Percentiles rank a stretch among this genome's conserved stretches.
These are phyloP conservation scores for Rhizopogon vinicolor DNA, from an alignment of 768 basidiomycete species.

Conservation along the genomic window DNA sequence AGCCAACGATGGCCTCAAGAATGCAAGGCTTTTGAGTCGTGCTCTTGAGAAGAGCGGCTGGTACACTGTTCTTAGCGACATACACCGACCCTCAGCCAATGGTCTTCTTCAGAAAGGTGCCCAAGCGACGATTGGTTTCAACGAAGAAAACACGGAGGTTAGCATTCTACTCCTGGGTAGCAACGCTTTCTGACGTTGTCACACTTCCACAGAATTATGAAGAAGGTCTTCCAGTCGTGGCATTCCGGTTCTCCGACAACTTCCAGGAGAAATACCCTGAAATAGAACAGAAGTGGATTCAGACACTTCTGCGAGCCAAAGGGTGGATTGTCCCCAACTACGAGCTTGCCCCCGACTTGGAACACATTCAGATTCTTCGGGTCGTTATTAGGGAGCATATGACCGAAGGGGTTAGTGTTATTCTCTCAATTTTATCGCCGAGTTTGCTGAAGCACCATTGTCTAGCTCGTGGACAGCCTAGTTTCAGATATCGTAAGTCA, in stretches of 20 bases:
- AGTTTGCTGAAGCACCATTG: not conserved
- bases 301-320: constrained; percentile 41
- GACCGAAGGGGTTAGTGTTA: constrained; percentile 40
- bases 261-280: constrained; percentile 50
- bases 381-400: constrained; percentile 57
- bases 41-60: constrained; percentile 56
- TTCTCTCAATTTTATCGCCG: constrained; percentile 15
- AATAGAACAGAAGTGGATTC: constrained; percentile 56
- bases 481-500: constrained; percentile 61
- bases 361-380: constrained; percentile 53
- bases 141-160: constrained; percentile 60
- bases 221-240: constrained; percentile 49
- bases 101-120: constrained; percentile 17
- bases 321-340: constrained; percentile 62
- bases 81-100: constrained; percentile 39
- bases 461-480: constrained; percentile 58
- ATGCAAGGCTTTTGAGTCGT: constrained; percentile 61
- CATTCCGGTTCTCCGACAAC: constrained; percentile 51
- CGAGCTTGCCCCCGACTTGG: constrained; percentile 48
- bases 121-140: constrained; percentile 29
- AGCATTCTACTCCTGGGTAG: constrained; percentile 23
- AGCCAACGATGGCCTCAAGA: constrained; percentile 46
- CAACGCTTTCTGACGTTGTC: constrained; percentile 13
- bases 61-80: constrained; percentile 48
- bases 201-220: constrained; percentile 32